phyloP scores from a whole-genome alignment of 129 eudicot species.

The Oenanthe sinensis region DNA sequence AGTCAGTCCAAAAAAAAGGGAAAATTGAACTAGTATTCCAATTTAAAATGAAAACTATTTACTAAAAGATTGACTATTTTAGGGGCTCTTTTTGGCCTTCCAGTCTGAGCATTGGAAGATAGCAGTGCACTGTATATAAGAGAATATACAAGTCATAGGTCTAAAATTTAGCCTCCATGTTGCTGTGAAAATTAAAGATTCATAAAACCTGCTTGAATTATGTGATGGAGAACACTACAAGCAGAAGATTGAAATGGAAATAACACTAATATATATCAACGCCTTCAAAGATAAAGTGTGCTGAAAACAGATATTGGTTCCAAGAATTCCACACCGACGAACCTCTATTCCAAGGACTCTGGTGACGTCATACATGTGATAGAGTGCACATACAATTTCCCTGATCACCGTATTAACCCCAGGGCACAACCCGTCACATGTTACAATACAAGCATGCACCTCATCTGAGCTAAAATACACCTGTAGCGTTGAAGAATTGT shows the following conservation, averaged over 20 bases:
- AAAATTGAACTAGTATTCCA: too few relatives aligned
- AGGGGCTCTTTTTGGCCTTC: too few relatives aligned
- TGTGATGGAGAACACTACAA: not conserved
- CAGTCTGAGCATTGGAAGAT: too few relatives aligned
- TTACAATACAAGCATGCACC: slow-evolving; percentile 80
- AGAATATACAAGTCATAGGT: too few relatives aligned
- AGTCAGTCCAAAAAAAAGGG: too few relatives aligned
- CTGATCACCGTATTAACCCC: slow-evolving; percentile 94
- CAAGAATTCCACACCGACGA: slow-evolving; percentile 44
- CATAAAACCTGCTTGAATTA: not conserved
- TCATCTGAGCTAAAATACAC: slow-evolving; percentile 72
- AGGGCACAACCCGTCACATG: slow-evolving; percentile 96
- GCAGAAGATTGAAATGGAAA: not conserved
- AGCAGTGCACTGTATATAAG: too few relatives aligned
- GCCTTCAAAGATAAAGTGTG: not conserved
- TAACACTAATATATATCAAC: not conserved
- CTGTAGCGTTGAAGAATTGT: slow-evolving; percentile 30
- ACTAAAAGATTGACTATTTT: too few relatives aligned
- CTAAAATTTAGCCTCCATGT: not conserved
- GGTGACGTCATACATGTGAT: slow-evolving; percentile 56
- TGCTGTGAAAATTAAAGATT: not conserved
- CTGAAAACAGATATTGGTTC: not conserved
- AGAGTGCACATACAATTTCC: slow-evolving; percentile 67
- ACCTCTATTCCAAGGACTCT: slow-evolving; percentile 29
- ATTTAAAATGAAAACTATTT: too few relatives aligned